Conservation (phyloP, 805 yeast species). For the Ogataea wickerhamii region DNA sequence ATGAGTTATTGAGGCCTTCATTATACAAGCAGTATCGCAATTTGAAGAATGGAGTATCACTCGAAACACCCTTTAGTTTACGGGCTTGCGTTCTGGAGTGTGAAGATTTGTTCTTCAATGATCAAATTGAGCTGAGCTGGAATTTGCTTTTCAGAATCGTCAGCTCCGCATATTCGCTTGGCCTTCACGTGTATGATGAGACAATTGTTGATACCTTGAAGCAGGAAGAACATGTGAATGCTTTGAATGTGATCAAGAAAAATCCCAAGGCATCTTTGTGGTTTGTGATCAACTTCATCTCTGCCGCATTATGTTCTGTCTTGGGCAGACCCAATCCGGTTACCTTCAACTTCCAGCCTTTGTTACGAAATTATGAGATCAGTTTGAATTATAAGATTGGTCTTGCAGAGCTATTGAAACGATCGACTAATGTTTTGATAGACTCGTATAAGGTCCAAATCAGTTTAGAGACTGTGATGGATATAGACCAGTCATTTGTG, state of each 20-base stretch:
- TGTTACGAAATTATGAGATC: slow-evolving; percentile 32
- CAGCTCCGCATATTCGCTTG: slow-evolving; percentile 48
- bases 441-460: slow-evolving; percentile 49
- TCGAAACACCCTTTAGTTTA: slow-evolving; percentile 46
- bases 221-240: slow-evolving; percentile 30
- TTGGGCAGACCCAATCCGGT: slow-evolving; percentile 56
- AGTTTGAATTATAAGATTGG: slow-evolving; percentile 42
- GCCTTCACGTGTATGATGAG: slow-evolving; percentile 44
- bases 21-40: slow-evolving; percentile 41
- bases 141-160: slow-evolving; percentile 47
- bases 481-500: slow-evolving; percentile 40
- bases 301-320: slow-evolving; percentile 48
- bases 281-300: slow-evolving; percentile 46
- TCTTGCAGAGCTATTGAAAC: slow-evolving; percentile 45
- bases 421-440: slow-evolving; percentile 47
- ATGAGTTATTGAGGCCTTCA: slow-evolving; percentile 22
- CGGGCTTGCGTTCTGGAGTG: slow-evolving; percentile 49
- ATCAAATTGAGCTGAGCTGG: slow-evolving; percentile 51
- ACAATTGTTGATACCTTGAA: slow-evolving; percentile 30
- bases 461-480: slow-evolving; percentile 37
- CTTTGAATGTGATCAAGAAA: slow-evolving; percentile 25
- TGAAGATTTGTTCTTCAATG: slow-evolving; percentile 47
- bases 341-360: slow-evolving; percentile 36
- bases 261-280: slow-evolving; percentile 45
- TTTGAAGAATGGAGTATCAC: slow-evolving; percentile 43